Conservation (phyloP, 1,139 yeast genomes). For the Eremothecium sinecaudum region DNA sequence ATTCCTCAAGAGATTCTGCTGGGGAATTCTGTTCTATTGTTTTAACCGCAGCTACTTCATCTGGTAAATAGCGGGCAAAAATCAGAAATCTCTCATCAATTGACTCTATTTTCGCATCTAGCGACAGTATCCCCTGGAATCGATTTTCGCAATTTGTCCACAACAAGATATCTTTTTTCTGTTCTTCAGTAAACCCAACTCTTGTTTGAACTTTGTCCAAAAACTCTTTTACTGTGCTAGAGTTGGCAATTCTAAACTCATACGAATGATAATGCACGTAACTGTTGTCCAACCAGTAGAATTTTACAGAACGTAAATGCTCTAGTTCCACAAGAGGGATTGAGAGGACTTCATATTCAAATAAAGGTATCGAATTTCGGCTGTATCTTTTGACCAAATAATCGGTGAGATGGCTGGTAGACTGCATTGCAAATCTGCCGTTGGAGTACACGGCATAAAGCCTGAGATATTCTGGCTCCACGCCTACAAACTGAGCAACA, state of each 20-base stretch:
- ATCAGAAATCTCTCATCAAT: conserved; percentile 26
- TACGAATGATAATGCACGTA: conserved; percentile 56
- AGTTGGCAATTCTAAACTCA: conserved; percentile 61
- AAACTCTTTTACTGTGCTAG: conserved; percentile 50
- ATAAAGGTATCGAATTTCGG: conserved; percentile 38
- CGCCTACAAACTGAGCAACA: conserved; percentile 45
- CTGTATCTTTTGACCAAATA: conserved; percentile 43
- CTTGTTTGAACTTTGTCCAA: conserved; percentile 48
- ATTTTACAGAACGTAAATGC: conserved; percentile 53
- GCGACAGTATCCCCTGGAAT: conserved; percentile 30
- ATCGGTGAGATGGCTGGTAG: conserved; percentile 31
- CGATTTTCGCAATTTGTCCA: conserved; percentile 33
- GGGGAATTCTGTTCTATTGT: conserved; percentile 14
- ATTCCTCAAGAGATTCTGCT: conserved; percentile 27
- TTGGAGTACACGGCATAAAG: conserved; percentile 55
- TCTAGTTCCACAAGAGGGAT: conserved; percentile 72
- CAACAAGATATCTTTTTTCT: conserved; percentile 42
- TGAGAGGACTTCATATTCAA: conserved; percentile 69
- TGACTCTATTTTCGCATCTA: conserved; percentile 25
- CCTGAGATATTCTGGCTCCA: conserved; percentile 56
- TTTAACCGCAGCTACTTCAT: conserved; percentile 26
- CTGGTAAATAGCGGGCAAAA: conserved; percentile 36
- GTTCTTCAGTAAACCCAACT: conserved; percentile 43
- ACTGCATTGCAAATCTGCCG: conserved; percentile 35
- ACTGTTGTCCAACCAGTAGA: conserved; percentile 54